Evolutionary conservation across 129 eudicot species (phyloP).

Genomic region (Flaveria ramosissima): DNA sequence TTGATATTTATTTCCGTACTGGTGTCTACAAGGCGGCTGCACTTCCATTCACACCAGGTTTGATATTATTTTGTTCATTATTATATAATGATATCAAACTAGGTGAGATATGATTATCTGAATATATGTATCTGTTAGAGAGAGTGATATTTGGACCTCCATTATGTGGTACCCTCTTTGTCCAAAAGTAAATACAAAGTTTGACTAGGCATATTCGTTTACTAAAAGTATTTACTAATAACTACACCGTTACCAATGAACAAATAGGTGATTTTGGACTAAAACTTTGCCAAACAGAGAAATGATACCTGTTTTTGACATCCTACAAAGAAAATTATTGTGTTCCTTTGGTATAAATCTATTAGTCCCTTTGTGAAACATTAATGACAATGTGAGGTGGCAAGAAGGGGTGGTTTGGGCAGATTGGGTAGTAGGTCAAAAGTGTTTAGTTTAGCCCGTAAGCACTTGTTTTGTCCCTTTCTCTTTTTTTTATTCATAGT

Average conservation of each 20-base stretch:
- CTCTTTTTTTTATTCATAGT: background rate
- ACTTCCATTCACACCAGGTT: conserved; percentile 85
- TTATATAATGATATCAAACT: background rate
- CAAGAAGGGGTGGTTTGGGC: background rate
- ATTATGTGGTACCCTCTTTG: background rate
- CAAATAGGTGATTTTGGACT: background rate
- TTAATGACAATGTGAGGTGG: background rate
- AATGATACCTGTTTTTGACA: background rate
- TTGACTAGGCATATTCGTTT: conserved; percentile 1
- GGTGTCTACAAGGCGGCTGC: conserved; percentile 77
- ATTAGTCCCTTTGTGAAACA: background rate
- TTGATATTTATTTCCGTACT: conserved; percentile 74
- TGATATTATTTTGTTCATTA: conserved; percentile 9
- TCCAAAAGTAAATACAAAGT: background rate
- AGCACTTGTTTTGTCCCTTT: background rate
- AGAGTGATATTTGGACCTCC: background rate
- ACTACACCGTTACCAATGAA: background rate
- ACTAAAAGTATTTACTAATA: background rate
- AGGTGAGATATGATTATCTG: background rate
- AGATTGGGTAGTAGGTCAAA: background rate
- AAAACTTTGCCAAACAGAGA: conserved; percentile 15
- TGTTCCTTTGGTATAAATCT: background rate
- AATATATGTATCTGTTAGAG: background rate
- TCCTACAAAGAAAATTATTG: background rate
- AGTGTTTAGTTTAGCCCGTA: background rate